phyloP scores from a whole-genome alignment of 768 basidiomycete species.

The Boletus tylopilopsis region DNA sequence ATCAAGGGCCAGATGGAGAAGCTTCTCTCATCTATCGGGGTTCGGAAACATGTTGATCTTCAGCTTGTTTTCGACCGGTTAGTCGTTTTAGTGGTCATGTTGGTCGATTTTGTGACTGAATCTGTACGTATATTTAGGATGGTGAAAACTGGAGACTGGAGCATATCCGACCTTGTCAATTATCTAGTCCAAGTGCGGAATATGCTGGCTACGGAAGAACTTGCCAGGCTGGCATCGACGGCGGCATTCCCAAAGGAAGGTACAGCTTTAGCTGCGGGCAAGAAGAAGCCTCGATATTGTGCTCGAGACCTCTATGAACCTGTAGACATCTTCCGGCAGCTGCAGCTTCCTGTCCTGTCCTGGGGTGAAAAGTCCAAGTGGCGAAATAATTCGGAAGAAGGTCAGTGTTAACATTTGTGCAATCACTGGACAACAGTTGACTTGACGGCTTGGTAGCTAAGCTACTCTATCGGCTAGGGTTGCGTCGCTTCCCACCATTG shows the following conservation, averaged over 20 bases:
- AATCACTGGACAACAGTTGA: not conserved
- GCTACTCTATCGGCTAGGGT: constrained; percentile 69
- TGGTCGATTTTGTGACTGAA: constrained; percentile 1
- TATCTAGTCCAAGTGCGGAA: constrained; percentile 2
- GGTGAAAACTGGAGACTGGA: constrained; percentile 2
- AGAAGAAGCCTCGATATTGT: constrained; percentile 44
- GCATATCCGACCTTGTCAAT: not conserved
- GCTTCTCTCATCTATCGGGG: constrained; percentile 68
- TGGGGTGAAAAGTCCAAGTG: constrained; percentile 83
- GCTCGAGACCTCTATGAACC: constrained; percentile 88
- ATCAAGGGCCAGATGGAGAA: constrained; percentile 75
- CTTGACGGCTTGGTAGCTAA: constrained; percentile 50
- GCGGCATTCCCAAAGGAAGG: constrained; percentile 71
- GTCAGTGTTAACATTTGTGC: constrained; percentile 35
- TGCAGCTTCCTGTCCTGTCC: constrained; percentile 80
- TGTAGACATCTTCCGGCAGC: constrained; percentile 57
- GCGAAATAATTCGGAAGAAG: constrained; percentile 82
- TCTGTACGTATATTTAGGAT: not conserved
- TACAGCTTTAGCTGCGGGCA: constrained; percentile 17
- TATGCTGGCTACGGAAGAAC: constrained; percentile 49
- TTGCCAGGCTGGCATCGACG: constrained; percentile 55
- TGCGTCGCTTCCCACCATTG: constrained; percentile 67
- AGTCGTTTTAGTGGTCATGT: constrained; percentile 7
- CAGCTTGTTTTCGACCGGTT: constrained; percentile 91
- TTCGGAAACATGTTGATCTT: constrained; percentile 87